These are phyloP conservation scores for Aureobasidium sp. DNA, from an alignment of 2,329 filamentous ascomycete species.

Conservation along the genomic window DNA sequence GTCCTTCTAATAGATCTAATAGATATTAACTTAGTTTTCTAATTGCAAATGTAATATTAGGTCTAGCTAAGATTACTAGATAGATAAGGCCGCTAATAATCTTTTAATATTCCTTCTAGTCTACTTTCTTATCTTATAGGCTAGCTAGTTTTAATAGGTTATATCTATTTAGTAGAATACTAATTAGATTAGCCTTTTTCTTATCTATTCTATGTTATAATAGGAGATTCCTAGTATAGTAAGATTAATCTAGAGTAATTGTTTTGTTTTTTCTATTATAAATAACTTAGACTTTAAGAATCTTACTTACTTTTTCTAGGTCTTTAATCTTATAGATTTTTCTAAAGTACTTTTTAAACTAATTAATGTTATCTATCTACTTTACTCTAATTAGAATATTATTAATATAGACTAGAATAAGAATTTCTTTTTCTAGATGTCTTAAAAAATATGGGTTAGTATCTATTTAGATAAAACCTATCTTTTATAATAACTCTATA, in stretches of 20 bases:
- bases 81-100: not conserved
- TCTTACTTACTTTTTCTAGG: not conserved
- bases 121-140: not conserved
- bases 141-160: not conserved
- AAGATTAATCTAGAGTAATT: not conserved
- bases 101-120: not conserved
- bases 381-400: not conserved
- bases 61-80: not conserved
- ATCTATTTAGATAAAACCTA: not conserved
- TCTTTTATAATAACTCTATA: not conserved
- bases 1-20: not conserved
- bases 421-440: not conserved
- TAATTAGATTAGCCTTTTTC: not conserved
- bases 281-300: not conserved
- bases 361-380: not conserved
- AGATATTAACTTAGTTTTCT: not conserved
- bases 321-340: slow-evolving; percentile 1
- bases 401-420: not conserved
- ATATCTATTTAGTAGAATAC: slow-evolving; percentile 1
- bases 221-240: not conserved
- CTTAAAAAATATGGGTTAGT: not conserved
- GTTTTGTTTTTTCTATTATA: not conserved
- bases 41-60: not conserved
- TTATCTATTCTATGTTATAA: not conserved
- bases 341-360: not conserved